Conservation (phyloP, 345 rosid genomes). For the Eucalyptus paniculata region DNA sequence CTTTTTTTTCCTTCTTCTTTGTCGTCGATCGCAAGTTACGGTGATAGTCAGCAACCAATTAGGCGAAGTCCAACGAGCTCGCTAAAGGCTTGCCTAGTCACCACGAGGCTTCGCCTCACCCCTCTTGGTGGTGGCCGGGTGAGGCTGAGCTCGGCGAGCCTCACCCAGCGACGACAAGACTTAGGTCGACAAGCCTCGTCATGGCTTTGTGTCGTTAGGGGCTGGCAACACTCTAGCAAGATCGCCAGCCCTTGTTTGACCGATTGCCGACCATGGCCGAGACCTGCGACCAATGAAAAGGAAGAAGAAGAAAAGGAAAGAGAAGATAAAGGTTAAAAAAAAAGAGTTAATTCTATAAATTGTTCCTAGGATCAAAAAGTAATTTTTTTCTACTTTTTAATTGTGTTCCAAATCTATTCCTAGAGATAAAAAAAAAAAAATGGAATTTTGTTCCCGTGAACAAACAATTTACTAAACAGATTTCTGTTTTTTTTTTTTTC, state of each 20-base stretch:
- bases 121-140: no score
- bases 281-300: fast-evolving
- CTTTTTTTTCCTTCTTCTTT: fast-evolving
- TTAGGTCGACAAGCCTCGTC: fast-evolving
- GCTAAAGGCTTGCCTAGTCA: no score
- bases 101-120: fast-evolving
- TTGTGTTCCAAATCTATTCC: fast-evolving
- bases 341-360: no score
- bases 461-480: no score
- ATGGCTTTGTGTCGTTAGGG: fast-evolving
- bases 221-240: fast-evolving
- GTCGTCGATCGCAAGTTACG: fast-evolving
- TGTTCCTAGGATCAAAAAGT: fast-evolving
- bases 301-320: no score
- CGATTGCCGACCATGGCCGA: fast-evolving
- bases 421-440: fast-evolving
- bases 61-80: fast-evolving
- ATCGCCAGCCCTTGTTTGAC: fast-evolving
- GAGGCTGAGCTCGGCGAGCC: fast-evolving
- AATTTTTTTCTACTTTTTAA: fast-evolving
- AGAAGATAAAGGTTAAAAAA: no score
- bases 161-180: fast-evolving
- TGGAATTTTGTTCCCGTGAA: fast-evolving
- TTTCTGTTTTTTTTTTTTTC: no score
- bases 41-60: fast-evolving